These are phyloP conservation scores for Leptographium lundbergii DNA, from an alignment of 2,329 filamentous ascomycete species.

Conservation along the genomic window DNA sequence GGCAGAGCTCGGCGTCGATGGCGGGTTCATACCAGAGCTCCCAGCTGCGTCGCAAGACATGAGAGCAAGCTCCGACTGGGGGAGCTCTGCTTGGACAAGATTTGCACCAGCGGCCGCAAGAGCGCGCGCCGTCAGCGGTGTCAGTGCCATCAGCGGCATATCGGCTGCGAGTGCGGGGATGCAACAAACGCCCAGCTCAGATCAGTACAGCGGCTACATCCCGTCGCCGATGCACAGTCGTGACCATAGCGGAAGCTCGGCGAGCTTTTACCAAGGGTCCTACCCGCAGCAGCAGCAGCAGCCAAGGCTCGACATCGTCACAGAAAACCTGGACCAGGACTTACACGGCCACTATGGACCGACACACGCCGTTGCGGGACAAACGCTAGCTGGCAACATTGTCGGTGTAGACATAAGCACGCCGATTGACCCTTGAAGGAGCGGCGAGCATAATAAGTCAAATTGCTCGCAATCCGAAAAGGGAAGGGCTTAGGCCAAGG, in stretches of 20 bases:
- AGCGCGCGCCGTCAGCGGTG: slow-evolving; percentile 15
- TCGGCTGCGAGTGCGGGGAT: slow-evolving; percentile 10
- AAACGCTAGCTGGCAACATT: slow-evolving; percentile 22
- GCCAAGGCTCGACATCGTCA: slow-evolving; percentile 22
- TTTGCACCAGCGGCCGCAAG: neutral
- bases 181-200: neutral
- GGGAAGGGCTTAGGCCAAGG: neutral
- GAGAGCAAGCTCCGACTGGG: neutral
- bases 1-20: slow-evolving; percentile 26
- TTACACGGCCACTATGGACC: slow-evolving; percentile 37
- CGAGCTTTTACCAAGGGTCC: neutral
- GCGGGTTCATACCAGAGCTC: slow-evolving; percentile 23
- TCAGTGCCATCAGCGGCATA: slow-evolving; percentile 5
- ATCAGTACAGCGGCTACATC: slow-evolving; percentile 15
- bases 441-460: too few relatives aligned
- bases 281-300: neutral
- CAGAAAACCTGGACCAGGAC: slow-evolving; percentile 23
- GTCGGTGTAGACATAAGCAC: slow-evolving; percentile 5
- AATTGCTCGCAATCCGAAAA: neutral
- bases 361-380: slow-evolving; percentile 24
- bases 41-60: slow-evolving; percentile 11
- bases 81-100: neutral
- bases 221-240: neutral
- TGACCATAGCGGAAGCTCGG: neutral
- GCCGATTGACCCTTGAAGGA: slow-evolving; percentile 1